Evolutionary conservation across 345 rosid species (phyloP).

Genomic region (Syzygium oleosum): DNA sequence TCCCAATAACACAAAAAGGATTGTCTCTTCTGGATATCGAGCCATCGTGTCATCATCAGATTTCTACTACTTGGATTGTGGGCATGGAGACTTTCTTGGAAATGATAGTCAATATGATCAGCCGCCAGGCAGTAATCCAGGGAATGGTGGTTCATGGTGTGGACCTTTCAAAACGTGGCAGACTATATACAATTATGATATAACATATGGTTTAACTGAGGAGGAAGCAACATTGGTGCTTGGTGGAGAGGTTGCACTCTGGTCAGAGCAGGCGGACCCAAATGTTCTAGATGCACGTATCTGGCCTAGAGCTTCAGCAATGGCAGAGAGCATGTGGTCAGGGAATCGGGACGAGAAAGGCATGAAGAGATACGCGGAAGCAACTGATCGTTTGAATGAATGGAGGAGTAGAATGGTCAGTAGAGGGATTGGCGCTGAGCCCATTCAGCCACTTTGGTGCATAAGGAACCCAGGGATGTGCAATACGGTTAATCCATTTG

Average conservation of each 20-base stretch:
- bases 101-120: conserved; percentile 62
- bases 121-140: conserved; percentile 2
- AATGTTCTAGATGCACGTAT: conserved; percentile 50
- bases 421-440: conserved; percentile 77
- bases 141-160: conserved; percentile 68
- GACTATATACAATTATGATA: conserved; percentile 70
- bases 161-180: conserved; percentile 94
- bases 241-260: conserved; percentile 86
- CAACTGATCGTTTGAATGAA: conserved; percentile 60
- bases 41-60: conserved; percentile 78
- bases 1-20: conserved; percentile 49
- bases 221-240: conserved; percentile 68
- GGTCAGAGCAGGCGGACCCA: conserved; percentile 92
- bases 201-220: conserved; percentile 48
- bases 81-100: conserved; percentile 65
- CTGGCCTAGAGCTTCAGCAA: conserved; percentile 84
- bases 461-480: conserved; percentile 78
- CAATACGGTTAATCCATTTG: conserved; percentile 9
- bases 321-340: conserved; percentile 85
- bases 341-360: conserved; percentile 67
- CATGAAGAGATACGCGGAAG: conserved; percentile 57
- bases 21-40: conserved; percentile 65
- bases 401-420: conserved; percentile 86
- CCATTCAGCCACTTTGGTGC: conserved; percentile 90
- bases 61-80: conserved; percentile 82